phyloP scores from a whole-genome alignment of 371 early-diverging fungal species.

The Mortierella sp. region DNA sequence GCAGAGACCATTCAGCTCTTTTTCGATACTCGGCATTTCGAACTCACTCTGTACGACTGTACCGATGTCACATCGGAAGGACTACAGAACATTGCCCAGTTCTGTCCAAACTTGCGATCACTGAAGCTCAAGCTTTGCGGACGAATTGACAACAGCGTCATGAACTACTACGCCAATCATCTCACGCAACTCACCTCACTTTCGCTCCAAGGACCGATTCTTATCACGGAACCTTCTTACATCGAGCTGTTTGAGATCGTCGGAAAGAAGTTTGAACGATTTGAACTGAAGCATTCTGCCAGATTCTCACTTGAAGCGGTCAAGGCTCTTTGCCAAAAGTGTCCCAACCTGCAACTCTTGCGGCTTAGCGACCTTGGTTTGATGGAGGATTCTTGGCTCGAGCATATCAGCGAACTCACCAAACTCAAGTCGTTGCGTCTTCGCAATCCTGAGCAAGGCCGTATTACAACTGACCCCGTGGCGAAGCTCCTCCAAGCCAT shows the following conservation, averaged over 20 bases:
- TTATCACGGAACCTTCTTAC: slow-evolving; percentile 72
- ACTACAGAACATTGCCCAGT: slow-evolving; percentile 68
- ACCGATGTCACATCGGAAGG: slow-evolving; percentile 71
- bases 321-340: slow-evolving; percentile 62
- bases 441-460: slow-evolving; percentile 57
- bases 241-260: slow-evolving; percentile 64
- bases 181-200: slow-evolving; percentile 65
- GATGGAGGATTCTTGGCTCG: slow-evolving; percentile 66
- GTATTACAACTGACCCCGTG: slow-evolving; percentile 56
- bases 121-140: slow-evolving; percentile 84
- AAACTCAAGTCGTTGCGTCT: slow-evolving; percentile 59
- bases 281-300: slow-evolving; percentile 70
- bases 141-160: slow-evolving; percentile 68
- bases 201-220: slow-evolving; percentile 78
- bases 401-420: slow-evolving; percentile 52
- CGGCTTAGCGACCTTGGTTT: slow-evolving; percentile 62
- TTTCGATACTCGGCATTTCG: slow-evolving; percentile 66
- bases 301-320: slow-evolving; percentile 66
- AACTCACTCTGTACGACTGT: slow-evolving; percentile 82
- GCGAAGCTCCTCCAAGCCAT: slow-evolving; percentile 59
- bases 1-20: slow-evolving; percentile 77
- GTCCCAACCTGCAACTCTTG: slow-evolving; percentile 67
- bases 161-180: slow-evolving; percentile 58
- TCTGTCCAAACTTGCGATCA: slow-evolving; percentile 67
- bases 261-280: slow-evolving; percentile 62